Evolutionary conservation across 75 land plant species (phyloP), one percentile per base, ranked within the genome.

Genomic region (Azolla pinnata): DNA sequence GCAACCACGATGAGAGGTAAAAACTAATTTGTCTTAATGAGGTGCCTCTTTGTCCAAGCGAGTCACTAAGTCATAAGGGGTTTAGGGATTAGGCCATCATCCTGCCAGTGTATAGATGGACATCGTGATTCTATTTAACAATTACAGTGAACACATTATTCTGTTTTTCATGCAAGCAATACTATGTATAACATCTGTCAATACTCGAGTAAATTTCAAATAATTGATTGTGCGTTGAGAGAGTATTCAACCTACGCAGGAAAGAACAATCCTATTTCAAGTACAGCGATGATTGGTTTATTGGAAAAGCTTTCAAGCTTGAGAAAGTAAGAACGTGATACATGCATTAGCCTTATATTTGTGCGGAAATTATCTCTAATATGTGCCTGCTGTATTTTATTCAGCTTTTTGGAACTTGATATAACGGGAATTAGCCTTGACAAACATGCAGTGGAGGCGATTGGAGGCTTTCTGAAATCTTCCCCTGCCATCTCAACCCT

Each of bases 361-460:
- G 17, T n/a, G 33, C 34, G 42, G 16, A 31, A 29, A 65, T 47
- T 29, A 57, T 66, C 31, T 18, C 30, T 38, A 45, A 18, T 31
- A 21, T 19, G 23, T 42, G 29, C 33, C n/a, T n/a, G n/a, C n/a
- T 61, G 31, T 51, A 47, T 54, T 1, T 16, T 18, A 17, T 54
- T 34, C 46, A 87, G 93, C 30, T 81, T 90, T 75, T 68, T 79
- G 48, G 86, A 87, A 32, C 77, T 90, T 24, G 81, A 68, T 64
- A 38, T 90, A 29, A 72, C 60, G 56, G 85, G 85, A 33, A 55
- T 90, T 24, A 75, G 73, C 47, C 51, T 87, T 51, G 74, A 78
- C 73, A 79, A 81, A 70, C 35, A 45, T 30, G 74, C 64, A 29
- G 59, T 84, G 33, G 72, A 79, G 47, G 38, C 75, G 44, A 72